Percentiles rank a stretch among this genome's conserved stretches.
Conservation (phyloP, 2,329 filamentous ascomycete species). For the Trichoderma aggressivum region DNA sequence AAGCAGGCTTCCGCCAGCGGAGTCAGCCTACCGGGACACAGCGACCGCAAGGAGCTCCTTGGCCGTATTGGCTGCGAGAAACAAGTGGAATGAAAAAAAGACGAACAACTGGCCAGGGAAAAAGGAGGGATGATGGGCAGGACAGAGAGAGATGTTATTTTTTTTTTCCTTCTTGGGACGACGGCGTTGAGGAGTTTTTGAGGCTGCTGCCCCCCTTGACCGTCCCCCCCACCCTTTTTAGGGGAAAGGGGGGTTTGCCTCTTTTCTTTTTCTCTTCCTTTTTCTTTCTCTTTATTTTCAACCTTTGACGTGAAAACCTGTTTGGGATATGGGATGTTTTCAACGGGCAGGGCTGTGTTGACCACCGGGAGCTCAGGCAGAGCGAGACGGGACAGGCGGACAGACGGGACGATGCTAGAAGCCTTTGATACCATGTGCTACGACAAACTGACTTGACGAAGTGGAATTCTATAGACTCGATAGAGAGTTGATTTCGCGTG, state of each 20-base stretch:
- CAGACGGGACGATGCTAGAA: conserved; percentile 7
- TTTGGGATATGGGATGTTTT: conserved; percentile 5
- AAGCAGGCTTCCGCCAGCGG: conserved; percentile 52
- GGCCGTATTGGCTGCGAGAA: conserved; percentile 82
- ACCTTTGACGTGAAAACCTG: not conserved
- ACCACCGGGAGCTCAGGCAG: not conserved
- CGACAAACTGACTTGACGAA: not conserved
- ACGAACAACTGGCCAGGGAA: not conserved
- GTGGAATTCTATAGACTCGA: conserved; percentile 8
- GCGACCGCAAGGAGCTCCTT: conserved; percentile 75
- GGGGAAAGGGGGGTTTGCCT: not conserved
- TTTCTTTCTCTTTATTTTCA: not conserved
- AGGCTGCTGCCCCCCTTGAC: not conserved
- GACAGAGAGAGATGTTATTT: not conserved
- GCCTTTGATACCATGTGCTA: conserved; percentile 15
- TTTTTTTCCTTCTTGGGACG: not conserved
- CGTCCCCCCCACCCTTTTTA: not conserved
- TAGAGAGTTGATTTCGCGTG: conserved; percentile 14
- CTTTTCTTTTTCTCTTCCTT: not conserved
- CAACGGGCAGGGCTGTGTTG: not conserved
- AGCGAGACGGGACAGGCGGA: not conserved
- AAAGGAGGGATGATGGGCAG: not conserved
- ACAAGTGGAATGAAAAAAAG: conserved; percentile 50
- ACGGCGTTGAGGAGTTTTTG: conserved; percentile 19
- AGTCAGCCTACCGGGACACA: conserved; percentile 66